Evolutionary conservation across 1,139 yeast genomes (phyloP).

Genomic region (Candida gigantensis): DNA sequence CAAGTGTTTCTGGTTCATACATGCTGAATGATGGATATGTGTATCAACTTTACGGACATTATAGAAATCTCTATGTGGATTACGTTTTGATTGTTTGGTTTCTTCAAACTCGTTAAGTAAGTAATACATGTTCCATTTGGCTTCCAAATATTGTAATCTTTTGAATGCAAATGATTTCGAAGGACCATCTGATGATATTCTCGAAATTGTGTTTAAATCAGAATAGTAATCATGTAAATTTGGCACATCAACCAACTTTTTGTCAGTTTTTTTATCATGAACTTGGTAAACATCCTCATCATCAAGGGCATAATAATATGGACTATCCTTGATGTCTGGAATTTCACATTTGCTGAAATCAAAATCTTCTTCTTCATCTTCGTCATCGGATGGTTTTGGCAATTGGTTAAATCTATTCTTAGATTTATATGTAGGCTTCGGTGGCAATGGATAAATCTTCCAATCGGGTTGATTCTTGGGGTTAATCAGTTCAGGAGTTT

Average conservation of each 20-base stretch:
- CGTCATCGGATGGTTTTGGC: slow-evolving; percentile 23
- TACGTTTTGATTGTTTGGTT: slow-evolving; percentile 68
- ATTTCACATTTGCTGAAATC: slow-evolving; percentile 60
- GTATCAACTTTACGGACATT: slow-evolving; percentile 98
- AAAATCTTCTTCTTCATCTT: slow-evolving; percentile 50
- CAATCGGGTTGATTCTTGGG: slow-evolving; percentile 78
- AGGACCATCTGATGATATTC: slow-evolving; percentile 90
- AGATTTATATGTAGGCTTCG: slow-evolving; percentile 86
- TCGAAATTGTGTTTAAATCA: slow-evolving; percentile 72
- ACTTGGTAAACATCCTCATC: slow-evolving; percentile 72
- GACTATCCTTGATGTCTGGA: slow-evolving; percentile 55
- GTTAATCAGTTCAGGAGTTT: slow-evolving; percentile 64
- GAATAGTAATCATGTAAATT: slow-evolving; percentile 77
- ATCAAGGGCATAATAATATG: slow-evolving; percentile 52
- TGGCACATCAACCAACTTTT: slow-evolving; percentile 63
- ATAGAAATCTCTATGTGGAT: slow-evolving; percentile 96
- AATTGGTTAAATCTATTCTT: slow-evolving; percentile 59
- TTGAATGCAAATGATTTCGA: slow-evolving; percentile 96
- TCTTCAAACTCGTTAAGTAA: slow-evolving; percentile 91
- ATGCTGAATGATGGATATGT: slow-evolving; percentile 98
- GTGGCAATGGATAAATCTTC: slow-evolving; percentile 91
- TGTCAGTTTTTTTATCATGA: slow-evolving; percentile 36
- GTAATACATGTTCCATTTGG: slow-evolving; percentile 92
- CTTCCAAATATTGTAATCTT: slow-evolving; percentile 89
- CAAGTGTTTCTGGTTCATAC: slow-evolving; percentile 97